phyloP scores from a whole-genome alignment of 1,284 basidiomycete genomes.

The Rhodotorula sp. region DNA sequence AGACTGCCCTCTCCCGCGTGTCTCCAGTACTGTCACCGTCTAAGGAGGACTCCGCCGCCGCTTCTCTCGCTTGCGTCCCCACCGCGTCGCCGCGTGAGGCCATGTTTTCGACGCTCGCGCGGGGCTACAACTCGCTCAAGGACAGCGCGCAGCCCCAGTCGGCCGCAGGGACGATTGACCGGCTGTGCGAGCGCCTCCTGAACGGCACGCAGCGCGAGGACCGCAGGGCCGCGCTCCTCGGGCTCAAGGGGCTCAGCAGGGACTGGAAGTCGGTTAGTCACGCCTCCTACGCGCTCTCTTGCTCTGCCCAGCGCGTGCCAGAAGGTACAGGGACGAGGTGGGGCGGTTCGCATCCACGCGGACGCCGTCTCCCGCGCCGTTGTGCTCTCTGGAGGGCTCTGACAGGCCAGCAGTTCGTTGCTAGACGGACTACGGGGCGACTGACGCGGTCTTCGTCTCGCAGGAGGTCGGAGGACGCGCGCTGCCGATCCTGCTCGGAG shows the following conservation, averaged over 20 bases:
- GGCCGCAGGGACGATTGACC: conserved; percentile 64
- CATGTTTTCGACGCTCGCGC: conserved; percentile 36
- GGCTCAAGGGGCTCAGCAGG: conserved; percentile 85
- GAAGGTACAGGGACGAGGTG: not conserved
- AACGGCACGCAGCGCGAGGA: conserved; percentile 84
- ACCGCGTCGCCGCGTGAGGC: not conserved
- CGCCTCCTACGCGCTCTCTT: not conserved
- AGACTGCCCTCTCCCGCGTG: not conserved
- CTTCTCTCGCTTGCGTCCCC: not conserved
- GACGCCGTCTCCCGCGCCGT: not conserved
- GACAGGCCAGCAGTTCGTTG: too few species aligned
- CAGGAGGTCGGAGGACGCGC: conserved; percentile 75
- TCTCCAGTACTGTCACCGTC: too few species aligned
- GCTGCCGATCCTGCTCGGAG: conserved; percentile 68
- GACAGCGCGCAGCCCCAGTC: conserved; percentile 23
- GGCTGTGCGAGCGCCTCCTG: conserved; percentile 83
- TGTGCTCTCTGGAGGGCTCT: not conserved
- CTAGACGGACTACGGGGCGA: too few species aligned
- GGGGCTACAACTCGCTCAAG: conserved; percentile 33
- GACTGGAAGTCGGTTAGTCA: conserved; percentile 71
- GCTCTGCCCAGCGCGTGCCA: not conserved
- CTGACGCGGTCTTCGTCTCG: not conserved
- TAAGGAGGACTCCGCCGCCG: too few species aligned
- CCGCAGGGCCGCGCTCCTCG: conserved; percentile 83
- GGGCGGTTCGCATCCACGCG: not conserved